Evolutionary conservation across 2,329 filamentous ascomycete species (phyloP), one percentile per base, ranked within the genome.

Genomic region (Monosporascus sp.): DNA sequence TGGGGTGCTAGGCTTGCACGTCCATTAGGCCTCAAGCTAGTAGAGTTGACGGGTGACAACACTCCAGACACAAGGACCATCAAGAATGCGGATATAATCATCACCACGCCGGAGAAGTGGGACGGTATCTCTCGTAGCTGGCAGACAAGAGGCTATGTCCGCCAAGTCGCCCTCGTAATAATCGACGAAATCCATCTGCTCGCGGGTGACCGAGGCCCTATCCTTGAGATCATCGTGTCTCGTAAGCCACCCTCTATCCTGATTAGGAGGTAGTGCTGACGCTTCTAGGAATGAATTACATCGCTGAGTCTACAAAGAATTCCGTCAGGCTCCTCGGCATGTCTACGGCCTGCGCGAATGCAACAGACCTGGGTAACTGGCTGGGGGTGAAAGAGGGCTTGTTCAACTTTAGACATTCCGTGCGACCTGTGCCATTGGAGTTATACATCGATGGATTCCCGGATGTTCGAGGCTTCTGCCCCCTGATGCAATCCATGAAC

Each of bases 101-200:
- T 99, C 64, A 99, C 94, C 0, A 99, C 95, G 0, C 95, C 94
- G n/a, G 94, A 99, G 74, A 99, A 99, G 70, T 99, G 94, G 94
- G 95, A 99, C 68, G 95, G 95, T 82, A 97, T 99, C 62, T 96
- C 91, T 63, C 89, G 94, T 82, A 96, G 90, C 66, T 99, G 95
- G 94, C 92, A 97, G 71, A 97, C 93, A 5, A 88, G 94, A 83
- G 89, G 90, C 56, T 99, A 99, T 62, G 94, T 99, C 41, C 85
- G 91, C 50, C 88, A 97, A 71, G 94, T 99, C 55, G 93, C 91
- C 56, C 76, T 99, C 17, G 94, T 99, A 50, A 97, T 99, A 57
- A 99, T 99, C 61, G 94, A 99, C 65, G 94, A 99, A 74, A 99
- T 99, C 54, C 94, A 99, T 72, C 76, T 99, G 27, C 81, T 99